Evolutionary conservation across 2,329 filamentous ascomycete genomes (phyloP).

Genomic region (Coniochaeta pulveracea): DNA sequence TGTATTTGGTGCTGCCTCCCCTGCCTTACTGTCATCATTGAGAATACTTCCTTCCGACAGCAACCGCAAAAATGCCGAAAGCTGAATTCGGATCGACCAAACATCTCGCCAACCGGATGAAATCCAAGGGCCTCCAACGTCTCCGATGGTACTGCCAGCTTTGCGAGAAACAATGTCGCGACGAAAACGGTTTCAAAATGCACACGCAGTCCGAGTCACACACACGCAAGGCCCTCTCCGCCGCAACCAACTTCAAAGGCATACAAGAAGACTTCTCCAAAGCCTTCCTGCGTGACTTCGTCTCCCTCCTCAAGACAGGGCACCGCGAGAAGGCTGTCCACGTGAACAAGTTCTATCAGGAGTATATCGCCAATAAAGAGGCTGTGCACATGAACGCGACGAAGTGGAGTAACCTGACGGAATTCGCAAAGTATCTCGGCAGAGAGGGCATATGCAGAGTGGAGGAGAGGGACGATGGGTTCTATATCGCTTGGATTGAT

Average conservation of each 20-base stretch:
- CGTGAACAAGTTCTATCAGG: slow-evolving; percentile 90
- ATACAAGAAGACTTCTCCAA: slow-evolving; percentile 77
- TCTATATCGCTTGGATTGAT: slow-evolving; percentile 86
- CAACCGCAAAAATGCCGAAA: slow-evolving; percentile 60
- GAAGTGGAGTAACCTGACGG: slow-evolving; percentile 75
- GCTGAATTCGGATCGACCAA: slow-evolving; percentile 92
- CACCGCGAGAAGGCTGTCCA: slow-evolving; percentile 87
- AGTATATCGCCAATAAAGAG: slow-evolving; percentile 78
- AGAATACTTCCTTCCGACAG: too few relatives aligned
- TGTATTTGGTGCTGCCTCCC: too few relatives aligned
- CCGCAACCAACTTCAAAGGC: slow-evolving; percentile 76
- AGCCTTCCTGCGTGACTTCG: slow-evolving; percentile 74
- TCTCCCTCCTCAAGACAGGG: slow-evolving; percentile 63
- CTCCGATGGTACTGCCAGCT: slow-evolving; percentile 86
- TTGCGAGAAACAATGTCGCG: slow-evolving; percentile 44
- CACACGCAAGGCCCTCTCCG: slow-evolving; percentile 77
- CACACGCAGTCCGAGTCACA: slow-evolving; percentile 79
- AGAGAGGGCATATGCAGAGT: slow-evolving; percentile 80
- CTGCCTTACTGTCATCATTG: too few relatives aligned
- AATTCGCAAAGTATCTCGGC: slow-evolving; percentile 81
- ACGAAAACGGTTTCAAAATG: slow-evolving; percentile 87
- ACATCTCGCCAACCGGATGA: slow-evolving; percentile 81
- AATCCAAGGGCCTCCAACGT: slow-evolving; percentile 65
- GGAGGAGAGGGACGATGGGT: slow-evolving; percentile 76
- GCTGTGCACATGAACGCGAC: slow-evolving; percentile 94